These are phyloP conservation scores for Reutealis trisperma DNA, from an alignment of 345 rosid genomes.

Conservation along the genomic window DNA sequence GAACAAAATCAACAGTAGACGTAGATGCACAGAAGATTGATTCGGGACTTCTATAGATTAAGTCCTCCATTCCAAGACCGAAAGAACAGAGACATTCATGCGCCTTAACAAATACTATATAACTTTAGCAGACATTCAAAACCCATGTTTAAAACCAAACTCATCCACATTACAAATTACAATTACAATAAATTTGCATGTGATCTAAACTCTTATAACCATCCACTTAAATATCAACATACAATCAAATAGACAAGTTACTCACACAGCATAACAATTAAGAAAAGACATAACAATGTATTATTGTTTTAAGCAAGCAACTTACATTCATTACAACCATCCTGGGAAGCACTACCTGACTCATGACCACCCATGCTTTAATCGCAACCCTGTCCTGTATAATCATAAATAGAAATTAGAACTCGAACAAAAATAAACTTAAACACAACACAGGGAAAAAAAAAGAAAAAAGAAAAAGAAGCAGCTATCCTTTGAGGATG, in stretches of 20 bases:
- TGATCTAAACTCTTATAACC: too few relatives aligned
- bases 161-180: not conserved
- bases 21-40: not conserved
- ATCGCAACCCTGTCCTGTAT: not conserved
- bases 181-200: not conserved
- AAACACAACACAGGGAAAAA: too few relatives aligned
- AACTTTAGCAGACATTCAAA: not conserved
- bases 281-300: not conserved
- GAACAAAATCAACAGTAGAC: not conserved
- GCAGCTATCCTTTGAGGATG: not conserved
- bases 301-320: conserved; percentile 1
- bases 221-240: not conserved
- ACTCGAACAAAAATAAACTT: not conserved
- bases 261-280: not conserved
- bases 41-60: not conserved
- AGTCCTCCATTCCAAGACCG: not conserved
- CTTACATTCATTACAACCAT: conserved; percentile 45
- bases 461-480: too few relatives aligned
- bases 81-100: not conserved
- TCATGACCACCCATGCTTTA: conserved; percentile 39
- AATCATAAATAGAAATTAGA: not conserved
- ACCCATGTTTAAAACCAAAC: not conserved
- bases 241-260: not conserved
- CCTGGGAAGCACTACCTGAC: conserved; percentile 40
- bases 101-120: not conserved